Base-by-base conservation (phyloP, 768 basidiomycete species). In the Chalciporus piperatus region DNA sequence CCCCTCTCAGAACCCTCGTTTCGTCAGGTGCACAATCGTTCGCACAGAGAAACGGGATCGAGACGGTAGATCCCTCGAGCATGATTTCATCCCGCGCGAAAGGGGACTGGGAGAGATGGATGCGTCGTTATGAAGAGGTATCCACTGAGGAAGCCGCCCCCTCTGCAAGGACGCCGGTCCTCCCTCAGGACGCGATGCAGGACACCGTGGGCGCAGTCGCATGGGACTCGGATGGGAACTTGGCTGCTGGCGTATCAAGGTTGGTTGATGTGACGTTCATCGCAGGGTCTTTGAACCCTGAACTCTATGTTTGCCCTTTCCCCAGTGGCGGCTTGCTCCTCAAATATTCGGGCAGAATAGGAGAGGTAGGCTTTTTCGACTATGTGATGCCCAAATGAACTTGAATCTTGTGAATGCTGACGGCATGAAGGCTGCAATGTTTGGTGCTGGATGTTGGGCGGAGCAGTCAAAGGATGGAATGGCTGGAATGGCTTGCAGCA, bases 181-280 rank as follows among this genome's bases (percentile, higher is more conserved):
- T 51, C 19, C 50, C 52, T 66, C 59, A 57, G 61, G 52, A 71
- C 70, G 54, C 37, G 48, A 73, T 82, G 48, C 86, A 90, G 61
- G 90, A 92, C 63, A 92, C 90, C 0, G 90, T 92, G 6, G 90
- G 90, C 14, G 89, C 88, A n/a, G 74, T 89, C 32, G 82, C 74
- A 13, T 81, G 77, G 67, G 74, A 78, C 56, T 58, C 61, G 1
- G 52, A 59, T 25, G 76, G 70, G 4, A 72, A 74, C 14, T 59
- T 83, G 47, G 82, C 84, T 12, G 82, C 86, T n/a, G 88, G 88
- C 2, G 87, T 89, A 14, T 91, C 88, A 27, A 89, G 86, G 86
- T 81, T 28, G 45, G 64, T 33, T 22, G 16, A 42, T 35, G 9
- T 35, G 9, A 45, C 6, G 41, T n/a, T 9, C 23, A 51, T 25